phyloP scores from a whole-genome alignment of 192 early-diverging fungal species.

The Kappamyces sp. region DNA sequence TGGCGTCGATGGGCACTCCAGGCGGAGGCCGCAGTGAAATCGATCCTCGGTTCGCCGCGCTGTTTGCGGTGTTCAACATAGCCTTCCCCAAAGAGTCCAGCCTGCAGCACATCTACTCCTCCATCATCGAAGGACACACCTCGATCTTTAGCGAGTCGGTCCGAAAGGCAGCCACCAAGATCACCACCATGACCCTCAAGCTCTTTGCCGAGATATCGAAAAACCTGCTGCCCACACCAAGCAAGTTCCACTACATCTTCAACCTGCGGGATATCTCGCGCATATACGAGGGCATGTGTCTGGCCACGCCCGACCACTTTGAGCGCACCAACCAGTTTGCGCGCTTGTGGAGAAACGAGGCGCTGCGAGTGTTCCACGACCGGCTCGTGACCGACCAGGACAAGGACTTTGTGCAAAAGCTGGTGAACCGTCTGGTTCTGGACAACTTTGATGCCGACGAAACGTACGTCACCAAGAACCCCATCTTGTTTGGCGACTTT shows the following conservation, averaged over 20 bases:
- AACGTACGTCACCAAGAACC: constrained; percentile 47
- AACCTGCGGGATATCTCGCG: constrained; percentile 58
- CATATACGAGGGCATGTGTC: constrained; percentile 50
- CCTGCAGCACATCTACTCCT: constrained; percentile 45
- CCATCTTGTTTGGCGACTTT: constrained; percentile 55
- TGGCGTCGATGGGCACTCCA: constrained; percentile 57
- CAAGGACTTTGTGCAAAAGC: constrained; percentile 47
- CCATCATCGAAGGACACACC: constrained; percentile 50
- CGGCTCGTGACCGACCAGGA: constrained; percentile 49
- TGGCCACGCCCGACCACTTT: constrained; percentile 52
- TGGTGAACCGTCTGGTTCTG: constrained; percentile 46
- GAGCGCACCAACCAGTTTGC: constrained; percentile 42
- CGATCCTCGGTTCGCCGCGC: constrained; percentile 49
- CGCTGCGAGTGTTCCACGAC: constrained; percentile 52
- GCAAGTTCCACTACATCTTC: constrained; percentile 63
- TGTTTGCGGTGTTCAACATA: constrained; percentile 57
- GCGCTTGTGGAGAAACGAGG: constrained; percentile 53
- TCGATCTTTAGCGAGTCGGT: constrained; percentile 42
- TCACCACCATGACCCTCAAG: constrained; percentile 44
- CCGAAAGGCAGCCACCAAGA: constrained; percentile 26
- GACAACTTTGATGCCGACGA: constrained; percentile 55
- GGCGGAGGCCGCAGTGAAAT: constrained; percentile 59
- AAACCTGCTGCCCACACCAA: constrained; percentile 52
- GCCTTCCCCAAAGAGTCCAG: constrained; percentile 53
- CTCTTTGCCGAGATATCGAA: constrained; percentile 49